Base-by-base conservation (phyloP, 208 protist genomes). In the Perkinsela sp. region DNA sequence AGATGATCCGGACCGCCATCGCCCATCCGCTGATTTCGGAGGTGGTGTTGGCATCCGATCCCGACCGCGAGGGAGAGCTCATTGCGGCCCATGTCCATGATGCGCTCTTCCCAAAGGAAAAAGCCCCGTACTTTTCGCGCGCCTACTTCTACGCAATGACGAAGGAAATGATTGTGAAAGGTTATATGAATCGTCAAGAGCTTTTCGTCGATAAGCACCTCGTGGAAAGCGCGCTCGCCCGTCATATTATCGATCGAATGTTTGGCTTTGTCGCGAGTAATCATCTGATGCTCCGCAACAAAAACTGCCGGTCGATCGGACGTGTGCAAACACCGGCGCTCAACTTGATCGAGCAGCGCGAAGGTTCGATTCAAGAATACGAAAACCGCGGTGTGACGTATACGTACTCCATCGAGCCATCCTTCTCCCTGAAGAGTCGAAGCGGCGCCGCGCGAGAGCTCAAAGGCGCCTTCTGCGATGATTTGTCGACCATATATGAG, bases 141-240 rank as follows among this genome's bases (percentile, higher is more conserved):
- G 86, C 86, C 1, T 92, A 92, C 75, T 86, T 92, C 72, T 84
- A 92, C 76, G 88, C 83, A 73, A 89, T 92, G 71, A 92, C 86
- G 0, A 78, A 80, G 48, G 83, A 89, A 16, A 84, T 83, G 67
- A 85, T 92, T 65, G 76, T 72, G 28, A 74, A 75, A 30, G 86
- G 84, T 0, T 89, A 90, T 82, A 74, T 69, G 32, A 78, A 88
- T 69, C 82, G 86, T 2, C 66, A 70, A 28, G 57, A 75, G 31
- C 48, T 78, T 15, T 89, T 85, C 48, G 73, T 73, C 68, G 86
- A 92, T 71, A 78, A 84, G 66, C 78, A 89, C 67, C 77, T 92
- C 69, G 84, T 84, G 16, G 85, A 83, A 73, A 84, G 84, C 6
- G 86, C 86, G 2, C 82, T 90, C 74, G 82, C 86, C 30, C 81